Base-by-base conservation (phyloP, 257 asterid species). In the Scutellaria barbata region DNA sequence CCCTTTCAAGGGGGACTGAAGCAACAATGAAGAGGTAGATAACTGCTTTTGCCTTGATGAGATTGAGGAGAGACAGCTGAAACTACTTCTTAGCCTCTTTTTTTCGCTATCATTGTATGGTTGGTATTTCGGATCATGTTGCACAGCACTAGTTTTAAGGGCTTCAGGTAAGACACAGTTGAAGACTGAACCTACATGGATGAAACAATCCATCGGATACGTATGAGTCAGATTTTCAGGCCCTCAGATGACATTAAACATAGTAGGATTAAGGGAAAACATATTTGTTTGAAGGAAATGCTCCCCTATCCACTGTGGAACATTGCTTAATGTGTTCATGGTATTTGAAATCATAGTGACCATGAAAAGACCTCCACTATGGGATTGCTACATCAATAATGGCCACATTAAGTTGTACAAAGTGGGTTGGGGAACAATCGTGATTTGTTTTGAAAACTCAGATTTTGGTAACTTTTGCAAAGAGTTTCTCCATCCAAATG, bases 141-240 rank as follows among this genome's bases (percentile, higher is more conserved):
- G 86, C 13, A 85, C 97, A 1, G 89, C 85, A 16, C 84, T 80
- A 6, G 89, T 83, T 79, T 84, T 90, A 17, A 93, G 87, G 60
- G 94, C 89, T 79, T 93, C 96, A 0, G 98, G 98, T 30, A 93
- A 70, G 54, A 86, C 78, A 57, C 88, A 93, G 84, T 81, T 90
- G 85, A 90, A 90, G 53, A 86, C 72, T 30, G 88, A 86, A 82
- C 97, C 98, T 93, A 45, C 3, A 37, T 18, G 39, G 45, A 70
- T 13, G 50, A 58, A 16, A 48, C 55, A 42, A 25, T 16, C 35
- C 48, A 1, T 12, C 4, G 12, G 54, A 45, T 40, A 17, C 8
- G 43, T 35, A 56, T 18, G 50, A 57, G 37, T 8, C 7, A 3
- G 56, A 9, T 12, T 2, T 48, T 16, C 41, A 68, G 41, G 4